Conservation (phyloP, 768 basidiomycete species). For the Austroboletus eburneus region DNA sequence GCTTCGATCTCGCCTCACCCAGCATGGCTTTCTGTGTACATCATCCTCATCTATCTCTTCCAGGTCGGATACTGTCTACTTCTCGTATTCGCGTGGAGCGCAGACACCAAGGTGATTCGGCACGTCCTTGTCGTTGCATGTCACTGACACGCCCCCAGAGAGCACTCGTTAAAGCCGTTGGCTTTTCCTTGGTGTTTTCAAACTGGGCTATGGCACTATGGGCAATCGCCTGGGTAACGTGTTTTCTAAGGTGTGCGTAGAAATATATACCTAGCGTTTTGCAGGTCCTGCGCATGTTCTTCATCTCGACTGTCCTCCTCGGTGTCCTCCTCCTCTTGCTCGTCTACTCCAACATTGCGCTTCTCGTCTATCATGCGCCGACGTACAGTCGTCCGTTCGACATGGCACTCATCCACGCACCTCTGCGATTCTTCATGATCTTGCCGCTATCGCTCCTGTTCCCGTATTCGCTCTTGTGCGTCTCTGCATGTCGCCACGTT, state of each 20-base stretch:
- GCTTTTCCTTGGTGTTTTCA: slow-evolving; percentile 65
- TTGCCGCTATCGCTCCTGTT: slow-evolving; percentile 47
- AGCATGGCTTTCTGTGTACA: slow-evolving; percentile 53
- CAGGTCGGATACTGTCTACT: slow-evolving; percentile 83
- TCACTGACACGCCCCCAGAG: slow-evolving; percentile 33
- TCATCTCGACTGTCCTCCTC: slow-evolving; percentile 69
- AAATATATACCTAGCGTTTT: too few relatives aligned
- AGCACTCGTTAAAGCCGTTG: slow-evolving; percentile 76
- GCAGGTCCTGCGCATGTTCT: slow-evolving; percentile 57
- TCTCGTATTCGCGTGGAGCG: slow-evolving; percentile 63
- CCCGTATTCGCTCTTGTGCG: slow-evolving; percentile 53
- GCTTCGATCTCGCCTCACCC: slow-evolving; percentile 70
- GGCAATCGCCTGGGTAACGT: slow-evolving; percentile 68
- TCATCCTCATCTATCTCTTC: slow-evolving; percentile 54
- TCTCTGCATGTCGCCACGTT: not conserved
- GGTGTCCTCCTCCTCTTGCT: slow-evolving; percentile 67
- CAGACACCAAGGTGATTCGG: slow-evolving; percentile 68
- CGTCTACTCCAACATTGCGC: slow-evolving; percentile 73
- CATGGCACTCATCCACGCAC: slow-evolving; percentile 81
- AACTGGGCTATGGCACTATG: slow-evolving; percentile 81
- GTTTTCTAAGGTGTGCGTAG: accelerated
- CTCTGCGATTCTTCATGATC: slow-evolving; percentile 66
- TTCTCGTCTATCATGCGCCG: slow-evolving; percentile 70
- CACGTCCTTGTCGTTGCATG: not conserved
- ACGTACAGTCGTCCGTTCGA: slow-evolving; percentile 62